Percentiles rank a stretch among this genome's conserved stretches.
Evolutionary conservation across 2,329 filamentous ascomycete genomes (phyloP).

Genomic region (Exutisphaerella laricina): DNA sequence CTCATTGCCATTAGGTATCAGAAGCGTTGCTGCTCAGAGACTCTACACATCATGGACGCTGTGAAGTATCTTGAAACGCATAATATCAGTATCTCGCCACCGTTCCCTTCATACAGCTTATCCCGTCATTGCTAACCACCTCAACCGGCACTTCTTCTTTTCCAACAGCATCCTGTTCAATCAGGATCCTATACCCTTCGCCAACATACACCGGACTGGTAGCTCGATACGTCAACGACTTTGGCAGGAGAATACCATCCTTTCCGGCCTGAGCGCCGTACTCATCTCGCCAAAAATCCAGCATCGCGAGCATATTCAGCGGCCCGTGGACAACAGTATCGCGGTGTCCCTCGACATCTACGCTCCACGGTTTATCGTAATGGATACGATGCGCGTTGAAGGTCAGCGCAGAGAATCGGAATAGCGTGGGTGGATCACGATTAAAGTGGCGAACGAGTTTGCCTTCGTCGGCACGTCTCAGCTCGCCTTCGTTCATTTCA

Average conservation of each 20-base stretch:
- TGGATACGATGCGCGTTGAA: conserved; percentile 18
- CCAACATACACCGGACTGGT: conserved; percentile 15
- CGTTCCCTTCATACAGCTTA: conserved; percentile 11
- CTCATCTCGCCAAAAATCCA: conserved; percentile 16
- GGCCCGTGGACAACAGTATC: conserved; percentile 15
- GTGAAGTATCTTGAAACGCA: too few relatives aligned
- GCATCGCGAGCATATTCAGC: conserved; percentile 12
- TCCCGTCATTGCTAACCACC: conserved; percentile 12
- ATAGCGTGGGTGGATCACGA: conserved; percentile 5
- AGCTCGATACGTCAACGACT: conserved; percentile 13
- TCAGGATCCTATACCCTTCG: conserved; percentile 14
- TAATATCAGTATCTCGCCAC: neutral
- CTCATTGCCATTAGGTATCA: too few relatives aligned
- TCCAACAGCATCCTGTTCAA: conserved; percentile 5
- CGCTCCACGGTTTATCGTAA: conserved; percentile 12
- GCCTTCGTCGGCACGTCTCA: conserved; percentile 4
- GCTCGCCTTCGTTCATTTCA: neutral
- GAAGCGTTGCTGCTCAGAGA: too few relatives aligned
- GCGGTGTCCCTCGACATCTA: conserved; percentile 15
- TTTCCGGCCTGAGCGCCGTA: neutral
- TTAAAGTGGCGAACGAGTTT: conserved; percentile 7
- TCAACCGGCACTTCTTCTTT: conserved; percentile 7
- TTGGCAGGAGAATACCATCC: conserved; percentile 10
- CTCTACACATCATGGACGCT: too few relatives aligned
- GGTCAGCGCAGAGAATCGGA: conserved; percentile 13